Evolutionary conservation across 495 filamentous ascomycete genomes (phyloP), one percentile per base, ranked within the genome.

Genomic region (Aspergillus sparsus): DNA sequence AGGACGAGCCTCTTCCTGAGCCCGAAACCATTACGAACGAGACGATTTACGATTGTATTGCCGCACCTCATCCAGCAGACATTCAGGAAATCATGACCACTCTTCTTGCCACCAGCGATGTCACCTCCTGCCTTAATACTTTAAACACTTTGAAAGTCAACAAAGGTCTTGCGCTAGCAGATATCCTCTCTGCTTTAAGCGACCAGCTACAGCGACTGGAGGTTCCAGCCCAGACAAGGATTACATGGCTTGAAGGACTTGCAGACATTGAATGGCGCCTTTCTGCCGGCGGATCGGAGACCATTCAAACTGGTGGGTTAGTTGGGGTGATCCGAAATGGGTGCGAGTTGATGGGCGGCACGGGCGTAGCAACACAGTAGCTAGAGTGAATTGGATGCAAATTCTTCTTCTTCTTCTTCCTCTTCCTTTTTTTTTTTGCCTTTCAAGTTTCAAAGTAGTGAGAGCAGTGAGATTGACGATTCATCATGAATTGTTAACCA

Each of bases 21-120:
- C 67, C 89, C 12, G 93, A 97, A 62, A 80, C 81, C 9, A 96
- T 98, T 76, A 97, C 93, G 27, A 89, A 91, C 62, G 82, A 87
- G 45, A 93, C 92, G 6, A 97, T 99, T 68, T 98, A 96, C 79
- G 90, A 95, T 74, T 99, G 94, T 72, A 94, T 99, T 69, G 95
- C 95, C 33, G 92, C 94, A 0, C 94, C 94, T 8, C 93, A 94
- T 67, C 95, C 94, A 0, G 82, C 84, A 2, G 94, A 97, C 68
- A 96, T 98, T 64, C 79, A 84, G 65, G 81, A 88, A 62, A 98
- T 98, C 61, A 80, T 89, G 53, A 79, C 85, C 60, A 96, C 92
- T 3, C 83, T 98, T 32, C 83, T 98, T 6, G 85, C 79, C 15
- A 96, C 87, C 3, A 83, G 85, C 49, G 92, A 98, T 66, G 87